Base-by-base conservation (phyloP, 495 filamentous ascomycete genomes). In the Aspergillus sclerotioniger region DNA sequence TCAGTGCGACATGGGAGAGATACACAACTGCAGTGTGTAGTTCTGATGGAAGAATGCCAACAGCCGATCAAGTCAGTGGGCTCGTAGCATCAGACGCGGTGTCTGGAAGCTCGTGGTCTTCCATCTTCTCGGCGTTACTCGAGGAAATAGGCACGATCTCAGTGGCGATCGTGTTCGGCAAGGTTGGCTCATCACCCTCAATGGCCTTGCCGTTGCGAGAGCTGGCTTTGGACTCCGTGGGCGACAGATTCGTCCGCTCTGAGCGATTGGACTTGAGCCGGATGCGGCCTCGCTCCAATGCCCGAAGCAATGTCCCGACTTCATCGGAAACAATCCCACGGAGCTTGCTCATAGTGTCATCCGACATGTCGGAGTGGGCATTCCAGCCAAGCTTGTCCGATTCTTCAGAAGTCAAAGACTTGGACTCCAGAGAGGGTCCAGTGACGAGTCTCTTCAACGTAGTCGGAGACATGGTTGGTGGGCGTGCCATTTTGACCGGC, bases 371-470 rank as follows among this genome's bases (percentile, higher is more conserved):
- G 13, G 71, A 70, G 25, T 68, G 67, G 13, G 69, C 67, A 52
- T 75, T 72, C 74, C 74, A 77, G 20, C 71, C 72, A 8, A 77
- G 61, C 54, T 69, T 69, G 54, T 73, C 72, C 31, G 68, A 70
- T 35, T 71, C 68, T 21, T 74, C 73, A 15, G 74, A 75, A 0
- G 61, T 59, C 0, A 71, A 58, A 8, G 74, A 75, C 44, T 74
- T 72, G 3, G 71, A 68, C 43, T 68, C 71, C n/a, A 74, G 46
- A 28, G 72, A 71, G 2, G 69, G 69, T n/a, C 72, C 73, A 32
- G 65, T 68, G 49, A 74, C 54, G 10, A 75, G 62, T 12, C 62
- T 59, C 43, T 76, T 69, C 37, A 76, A 47, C 9, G 67, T 64
- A 0, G 68, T 64, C 13, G 72, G 71, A 39, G 72, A 71, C n/a